phyloP scores from a whole-genome alignment of 2,329 filamentous ascomycete genomes.

The Cytospora paraplurivora region DNA sequence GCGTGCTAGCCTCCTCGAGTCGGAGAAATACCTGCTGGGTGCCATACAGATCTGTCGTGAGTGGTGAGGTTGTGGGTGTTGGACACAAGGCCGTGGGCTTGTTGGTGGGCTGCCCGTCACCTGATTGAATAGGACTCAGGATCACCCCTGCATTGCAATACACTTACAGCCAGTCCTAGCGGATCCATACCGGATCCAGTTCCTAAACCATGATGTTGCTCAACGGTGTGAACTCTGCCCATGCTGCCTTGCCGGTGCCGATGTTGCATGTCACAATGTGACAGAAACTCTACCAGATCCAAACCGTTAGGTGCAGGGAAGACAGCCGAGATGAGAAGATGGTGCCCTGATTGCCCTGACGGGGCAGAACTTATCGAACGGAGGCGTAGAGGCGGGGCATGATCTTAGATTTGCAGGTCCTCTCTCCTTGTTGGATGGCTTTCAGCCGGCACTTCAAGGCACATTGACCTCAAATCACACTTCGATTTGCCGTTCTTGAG shows the following conservation, averaged over 20 bases:
- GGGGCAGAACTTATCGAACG: background rate
- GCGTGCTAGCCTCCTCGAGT: background rate
- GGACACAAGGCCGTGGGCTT: background rate
- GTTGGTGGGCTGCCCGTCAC: background rate
- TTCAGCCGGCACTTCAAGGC: background rate
- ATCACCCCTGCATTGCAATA: background rate
- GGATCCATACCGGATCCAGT: background rate
- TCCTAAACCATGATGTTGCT: background rate
- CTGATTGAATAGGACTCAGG: background rate
- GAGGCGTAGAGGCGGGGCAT: background rate
- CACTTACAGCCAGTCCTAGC: background rate
- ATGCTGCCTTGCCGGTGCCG: background rate
- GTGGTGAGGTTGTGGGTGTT: background rate
- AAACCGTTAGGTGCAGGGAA: background rate
- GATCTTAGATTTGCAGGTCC: background rate
- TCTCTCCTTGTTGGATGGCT: background rate
- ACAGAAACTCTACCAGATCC: background rate
- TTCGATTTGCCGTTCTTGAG: background rate
- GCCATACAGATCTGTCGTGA: background rate
- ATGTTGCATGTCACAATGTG: slow-evolving; percentile 3
- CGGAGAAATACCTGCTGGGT: background rate
- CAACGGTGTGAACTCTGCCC: background rate
- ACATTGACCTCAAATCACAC: background rate
- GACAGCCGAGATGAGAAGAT: slow-evolving; percentile 3
- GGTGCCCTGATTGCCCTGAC: background rate